These are phyloP conservation scores for Aureobasidium vineae DNA, from an alignment of 2,329 filamentous ascomycete genomes.

Conservation along the genomic window DNA sequence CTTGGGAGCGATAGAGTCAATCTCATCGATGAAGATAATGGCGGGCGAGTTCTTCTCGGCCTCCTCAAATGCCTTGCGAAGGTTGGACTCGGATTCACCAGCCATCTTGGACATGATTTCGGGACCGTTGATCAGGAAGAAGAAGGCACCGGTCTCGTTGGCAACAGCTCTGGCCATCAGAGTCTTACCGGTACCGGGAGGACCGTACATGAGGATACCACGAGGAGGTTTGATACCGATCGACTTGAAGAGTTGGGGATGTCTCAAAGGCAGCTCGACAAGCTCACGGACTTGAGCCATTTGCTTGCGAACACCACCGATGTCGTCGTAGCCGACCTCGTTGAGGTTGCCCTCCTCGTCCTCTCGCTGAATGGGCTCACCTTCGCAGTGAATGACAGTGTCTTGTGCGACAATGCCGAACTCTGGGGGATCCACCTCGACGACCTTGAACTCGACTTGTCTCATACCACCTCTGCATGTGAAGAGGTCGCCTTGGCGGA, in stretches of 20 bases:
- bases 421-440: slow-evolving; percentile 97
- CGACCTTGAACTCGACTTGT: slow-evolving; percentile 99
- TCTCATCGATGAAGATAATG: slow-evolving; percentile 99
- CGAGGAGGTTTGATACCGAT: slow-evolving; percentile 99
- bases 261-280: slow-evolving; percentile 93
- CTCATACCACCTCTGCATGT: slow-evolving; percentile 97
- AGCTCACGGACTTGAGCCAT: slow-evolving; percentile 99
- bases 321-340: slow-evolving; percentile 98
- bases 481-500: slow-evolving; percentile 96
- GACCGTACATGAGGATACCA: slow-evolving; percentile 90
- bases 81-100: slow-evolving; percentile 96
- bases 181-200: slow-evolving; percentile 98
- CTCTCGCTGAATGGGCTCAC: slow-evolving; percentile 93
- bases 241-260: slow-evolving; percentile 99
- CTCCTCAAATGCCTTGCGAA: slow-evolving; percentile 99
- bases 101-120: slow-evolving; percentile 99
- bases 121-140: slow-evolving; percentile 98
- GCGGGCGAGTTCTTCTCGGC: slow-evolving; percentile 99
- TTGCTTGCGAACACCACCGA: slow-evolving; percentile 98
- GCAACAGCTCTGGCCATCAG: slow-evolving; percentile 98
- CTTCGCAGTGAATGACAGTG: slow-evolving; percentile 98
- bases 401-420: slow-evolving; percentile 99
- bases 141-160: slow-evolving; percentile 98
- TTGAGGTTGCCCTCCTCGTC: slow-evolving; percentile 99
- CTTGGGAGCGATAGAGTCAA: slow-evolving; percentile 98